phyloP scores from a whole-genome alignment of 2,329 filamentous ascomycete species.

The Remersonia thermophila region DNA sequence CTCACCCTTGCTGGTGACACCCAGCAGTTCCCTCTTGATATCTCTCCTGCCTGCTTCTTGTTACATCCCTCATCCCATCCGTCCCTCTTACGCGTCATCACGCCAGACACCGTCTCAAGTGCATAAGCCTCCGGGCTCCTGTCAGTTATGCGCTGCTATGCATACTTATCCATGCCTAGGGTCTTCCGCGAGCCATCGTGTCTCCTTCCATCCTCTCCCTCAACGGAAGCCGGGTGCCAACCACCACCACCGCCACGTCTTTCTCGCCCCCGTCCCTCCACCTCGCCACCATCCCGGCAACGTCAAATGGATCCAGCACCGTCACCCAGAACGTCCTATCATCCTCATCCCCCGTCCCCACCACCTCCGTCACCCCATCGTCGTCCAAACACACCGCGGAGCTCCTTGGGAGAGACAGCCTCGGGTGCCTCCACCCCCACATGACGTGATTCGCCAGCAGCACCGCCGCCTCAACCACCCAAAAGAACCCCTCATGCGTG shows the following conservation, averaged over 20 bases:
- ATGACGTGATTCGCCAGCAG: conserved; percentile 40
- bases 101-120: no score
- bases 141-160: no score
- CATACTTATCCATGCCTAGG: no score
- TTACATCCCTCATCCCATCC: no score
- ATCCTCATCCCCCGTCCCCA: conserved; percentile 37
- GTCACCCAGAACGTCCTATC: conserved; percentile 32
- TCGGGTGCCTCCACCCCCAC: conserved; percentile 39
- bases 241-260: no score
- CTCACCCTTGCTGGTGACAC: no score
- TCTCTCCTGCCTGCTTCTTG: no score
- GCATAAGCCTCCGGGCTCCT: no score
- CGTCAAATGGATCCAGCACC: conserved; percentile 23
- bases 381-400: conserved; percentile 37
- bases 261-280: not conserved
- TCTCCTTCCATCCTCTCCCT: not conserved
- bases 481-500: conserved; percentile 49
- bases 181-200: no score
- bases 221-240: no score
- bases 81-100: no score
- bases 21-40: no score
- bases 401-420: conserved; percentile 35
- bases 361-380: conserved; percentile 38
- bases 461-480: conserved; percentile 41
- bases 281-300: not conserved